These are phyloP conservation scores for Psilocybe tampanensis DNA, from an alignment of 768 basidiomycete species.

Conservation along the genomic window DNA sequence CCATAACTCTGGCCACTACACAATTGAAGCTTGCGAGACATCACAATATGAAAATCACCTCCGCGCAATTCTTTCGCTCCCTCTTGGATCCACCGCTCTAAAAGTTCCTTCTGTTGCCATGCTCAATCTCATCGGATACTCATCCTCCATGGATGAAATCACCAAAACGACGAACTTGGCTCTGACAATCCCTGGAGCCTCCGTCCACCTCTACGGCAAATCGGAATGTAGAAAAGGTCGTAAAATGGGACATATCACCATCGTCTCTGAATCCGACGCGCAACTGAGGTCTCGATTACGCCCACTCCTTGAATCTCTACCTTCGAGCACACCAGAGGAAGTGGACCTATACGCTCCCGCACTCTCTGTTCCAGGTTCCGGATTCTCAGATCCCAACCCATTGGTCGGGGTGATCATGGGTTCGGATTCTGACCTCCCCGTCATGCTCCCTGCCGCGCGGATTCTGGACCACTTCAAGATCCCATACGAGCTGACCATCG, in stretches of 20 bases:
- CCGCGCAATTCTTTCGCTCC: conserved; percentile 88
- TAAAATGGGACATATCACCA: conserved; percentile 97
- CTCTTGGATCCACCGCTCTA: conserved; percentile 85
- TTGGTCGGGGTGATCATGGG: conserved; percentile 97
- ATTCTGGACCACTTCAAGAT: conserved; percentile 82
- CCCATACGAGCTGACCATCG: conserved; percentile 93
- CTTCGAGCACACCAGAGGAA: conserved; percentile 46
- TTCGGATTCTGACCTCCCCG: conserved; percentile 95
- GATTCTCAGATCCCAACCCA: conserved; percentile 66
- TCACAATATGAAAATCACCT: conserved; percentile 99
- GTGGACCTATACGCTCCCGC: conserved; percentile 54
- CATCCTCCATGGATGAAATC: conserved; percentile 65
- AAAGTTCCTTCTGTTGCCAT: conserved; percentile 88
- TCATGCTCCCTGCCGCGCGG: conserved; percentile 86
- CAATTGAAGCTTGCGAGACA: conserved; percentile 95
- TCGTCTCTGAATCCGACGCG: conserved; percentile 83
- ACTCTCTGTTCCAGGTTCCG: conserved; percentile 43
- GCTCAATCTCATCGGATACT: conserved; percentile 94
- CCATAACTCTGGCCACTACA: conserved; percentile 98
- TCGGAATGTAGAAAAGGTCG: conserved; percentile 83
- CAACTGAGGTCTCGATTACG: conserved; percentile 70
- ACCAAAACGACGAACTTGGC: conserved; percentile 58
- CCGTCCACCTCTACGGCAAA: conserved; percentile 95
- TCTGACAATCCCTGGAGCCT: conserved; percentile 70
- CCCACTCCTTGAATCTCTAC: conserved; percentile 69